phyloP scores from a whole-genome alignment of 306 rosid species.

The Cicer bijugum region DNA sequence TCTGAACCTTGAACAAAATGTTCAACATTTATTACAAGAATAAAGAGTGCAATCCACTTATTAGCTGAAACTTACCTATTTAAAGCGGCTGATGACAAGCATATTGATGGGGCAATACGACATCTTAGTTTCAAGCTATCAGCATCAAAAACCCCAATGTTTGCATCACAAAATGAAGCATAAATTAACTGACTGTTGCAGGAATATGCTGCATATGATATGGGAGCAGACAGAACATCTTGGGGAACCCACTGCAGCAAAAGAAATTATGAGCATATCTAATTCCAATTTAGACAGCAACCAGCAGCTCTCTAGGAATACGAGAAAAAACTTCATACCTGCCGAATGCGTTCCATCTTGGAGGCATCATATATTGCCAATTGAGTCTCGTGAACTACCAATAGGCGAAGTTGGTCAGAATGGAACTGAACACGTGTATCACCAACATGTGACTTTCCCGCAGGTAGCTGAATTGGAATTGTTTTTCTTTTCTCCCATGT shows the following conservation, averaged over 20 bases:
- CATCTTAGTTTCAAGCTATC: constrained; percentile 78
- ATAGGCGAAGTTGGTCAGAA: constrained; percentile 69
- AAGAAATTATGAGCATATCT: constrained; percentile 40
- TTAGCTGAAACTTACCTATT: constrained; percentile 63
- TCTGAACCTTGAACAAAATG: neutral
- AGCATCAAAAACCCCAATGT: constrained; percentile 82
- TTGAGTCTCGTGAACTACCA: constrained; percentile 83
- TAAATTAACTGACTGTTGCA: constrained; percentile 72
- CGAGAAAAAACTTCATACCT: constrained; percentile 53
- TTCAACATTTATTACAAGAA: neutral
- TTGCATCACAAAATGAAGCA: constrained; percentile 74
- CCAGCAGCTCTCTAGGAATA: constrained; percentile 15
- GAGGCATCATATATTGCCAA: constrained; percentile 88
- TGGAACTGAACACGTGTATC: constrained; percentile 87
- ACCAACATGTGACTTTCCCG: constrained; percentile 74
- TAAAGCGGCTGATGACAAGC: constrained; percentile 58
- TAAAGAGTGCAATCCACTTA: constrained; percentile 5
- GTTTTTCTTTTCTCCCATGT: constrained; percentile 94
- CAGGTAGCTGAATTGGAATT: constrained; percentile 62
- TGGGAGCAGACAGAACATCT: constrained; percentile 67
- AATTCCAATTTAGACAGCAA: constrained; percentile 1
- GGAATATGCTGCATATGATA: constrained; percentile 77
- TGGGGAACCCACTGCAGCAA: constrained; percentile 88
- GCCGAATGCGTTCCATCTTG: constrained; percentile 82
- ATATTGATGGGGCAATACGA: constrained; percentile 75